Evolutionary conservation across 257 asterid genomes (phyloP), one percentile per base, ranked within the genome.

Genomic region (Catharanthus roseus): DNA sequence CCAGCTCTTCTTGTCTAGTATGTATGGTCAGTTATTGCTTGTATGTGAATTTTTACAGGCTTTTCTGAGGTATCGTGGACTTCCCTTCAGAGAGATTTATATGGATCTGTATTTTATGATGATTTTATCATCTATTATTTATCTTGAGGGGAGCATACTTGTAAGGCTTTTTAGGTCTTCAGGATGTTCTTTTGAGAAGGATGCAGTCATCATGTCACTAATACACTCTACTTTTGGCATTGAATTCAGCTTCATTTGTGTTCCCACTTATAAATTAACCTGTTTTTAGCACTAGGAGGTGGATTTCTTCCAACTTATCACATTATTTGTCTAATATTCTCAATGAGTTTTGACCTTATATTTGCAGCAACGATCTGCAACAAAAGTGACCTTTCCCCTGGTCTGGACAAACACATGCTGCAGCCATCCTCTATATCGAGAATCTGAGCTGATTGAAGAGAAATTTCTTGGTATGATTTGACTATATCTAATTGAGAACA

Each of bases 321-420:
- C 18, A 13, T 26, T 56, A 0, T 29, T 12, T 57, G 0, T 58
- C 42, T 38, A 38, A 42, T 1, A 29, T 68, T 19, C 42, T 68
- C 15, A 29, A 68, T 42, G 12, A 58, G n/a, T 67, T 26, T 1
- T 34, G 36, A 31, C 71, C 47, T 61, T 62, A 33, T 77, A 19
- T 68, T 41, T 75, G 79, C 90, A 93, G 98, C 98, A 88, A 93
- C 86, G 98, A 55, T 93, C 98, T 57, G 85, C 97, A 61, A 87
- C 98, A 71, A 93, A 93, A 88, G 98, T 93, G 66, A 93, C 98
- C 67, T 93, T 93, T 78, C 98, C 98, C 36, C 70, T 86, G 78
- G 98, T 93, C 60, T 93, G 98, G 98, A 93, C 98, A 36, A 93
- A 93, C 91, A 90, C 98, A 67, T 93, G 98, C 79, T 93, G 98